Conservation (phyloP, 1,139 yeast genomes). For the Taiozyma sp. region DNA sequence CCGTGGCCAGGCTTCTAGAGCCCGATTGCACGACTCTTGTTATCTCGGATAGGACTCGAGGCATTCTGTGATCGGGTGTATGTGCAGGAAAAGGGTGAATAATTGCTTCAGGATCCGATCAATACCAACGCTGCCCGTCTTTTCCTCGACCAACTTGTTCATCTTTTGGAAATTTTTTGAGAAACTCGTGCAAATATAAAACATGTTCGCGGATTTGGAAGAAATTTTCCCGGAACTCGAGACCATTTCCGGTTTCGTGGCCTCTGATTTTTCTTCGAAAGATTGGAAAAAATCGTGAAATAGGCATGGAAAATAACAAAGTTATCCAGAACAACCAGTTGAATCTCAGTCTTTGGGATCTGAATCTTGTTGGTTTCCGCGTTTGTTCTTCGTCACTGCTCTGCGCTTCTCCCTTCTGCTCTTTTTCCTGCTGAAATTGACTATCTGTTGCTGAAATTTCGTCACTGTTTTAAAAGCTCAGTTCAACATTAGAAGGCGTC, state of each 20-base stretch:
- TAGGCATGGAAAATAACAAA: not conserved
- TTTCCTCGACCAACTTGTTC: not conserved
- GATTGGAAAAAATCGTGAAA: not conserved
- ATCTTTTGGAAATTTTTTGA: not conserved
- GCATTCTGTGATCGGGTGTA: conserved; percentile 8
- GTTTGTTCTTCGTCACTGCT: not conserved
- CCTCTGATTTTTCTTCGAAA: not conserved
- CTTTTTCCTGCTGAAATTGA: not conserved
- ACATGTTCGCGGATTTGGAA: not conserved
- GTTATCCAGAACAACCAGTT: not conserved
- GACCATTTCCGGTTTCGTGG: not conserved
- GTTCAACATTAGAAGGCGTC: not conserved
- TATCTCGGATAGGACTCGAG: conserved; percentile 15
- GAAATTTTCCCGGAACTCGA: not conserved
- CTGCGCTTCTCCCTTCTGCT: not conserved
- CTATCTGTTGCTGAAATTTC: not conserved
- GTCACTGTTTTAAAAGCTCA: not conserved
- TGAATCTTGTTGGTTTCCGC: not conserved
- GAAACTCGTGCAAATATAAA: not conserved
- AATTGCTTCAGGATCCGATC: not conserved
- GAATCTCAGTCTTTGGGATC: not conserved
- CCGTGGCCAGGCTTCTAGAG: conserved; percentile 18
- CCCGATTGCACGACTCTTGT: conserved; percentile 13
- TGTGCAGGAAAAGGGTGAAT: not conserved
- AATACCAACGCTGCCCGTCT: not conserved